Base-by-base conservation (phyloP, 306 rosid species). In the Gastrolobium villosum region DNA sequence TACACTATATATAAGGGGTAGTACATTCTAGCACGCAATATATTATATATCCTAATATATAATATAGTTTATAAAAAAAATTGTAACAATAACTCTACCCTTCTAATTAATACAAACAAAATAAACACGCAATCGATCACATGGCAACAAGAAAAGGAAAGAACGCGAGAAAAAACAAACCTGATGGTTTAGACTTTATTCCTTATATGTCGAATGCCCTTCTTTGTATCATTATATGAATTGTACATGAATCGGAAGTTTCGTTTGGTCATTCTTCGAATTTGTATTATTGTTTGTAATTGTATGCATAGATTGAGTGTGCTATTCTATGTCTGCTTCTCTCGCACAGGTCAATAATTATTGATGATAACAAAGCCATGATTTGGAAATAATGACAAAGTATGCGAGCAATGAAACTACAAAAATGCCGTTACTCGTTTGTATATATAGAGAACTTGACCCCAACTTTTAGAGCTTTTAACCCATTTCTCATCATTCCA, bases 321-420 rank as follows among this genome's bases (percentile, higher is more conserved):
- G 30, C 43, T 70, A 70, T 82, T 82, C 63, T 72, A 65, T 86
- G 87, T 82, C 81, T 66, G 52, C 55, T 82, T 86, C 85, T 49
- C 61, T 50, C 60, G 3, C 78, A 60, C 30, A 72, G 52, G 72
- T 52, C 79, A 82, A 82, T 79, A 65, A 79, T 50, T 77, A 75
- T 86, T 78, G 87, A 76, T 86, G 65, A 72, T 76, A 52, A 76
- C 87, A 83, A 86, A 80, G 89, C 8, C 39, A 48, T 86, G 83
- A 86, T 86, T 79, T 72, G 36, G 74, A 76, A 72, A 86, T 83
- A 81, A 71, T 83, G 89, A 86, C 89, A 83, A 86, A 86, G 50
- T 62, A 67, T 72, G 52, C 13, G 8, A 61, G 81, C 89, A 80
- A 83, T 41, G 78, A 72, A 80, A 60, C 89, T 86, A 80, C 89